Evolutionary conservation across 2,329 filamentous ascomycete genomes (phyloP).

Genomic region (Trichoderma koningiopsis): DNA sequence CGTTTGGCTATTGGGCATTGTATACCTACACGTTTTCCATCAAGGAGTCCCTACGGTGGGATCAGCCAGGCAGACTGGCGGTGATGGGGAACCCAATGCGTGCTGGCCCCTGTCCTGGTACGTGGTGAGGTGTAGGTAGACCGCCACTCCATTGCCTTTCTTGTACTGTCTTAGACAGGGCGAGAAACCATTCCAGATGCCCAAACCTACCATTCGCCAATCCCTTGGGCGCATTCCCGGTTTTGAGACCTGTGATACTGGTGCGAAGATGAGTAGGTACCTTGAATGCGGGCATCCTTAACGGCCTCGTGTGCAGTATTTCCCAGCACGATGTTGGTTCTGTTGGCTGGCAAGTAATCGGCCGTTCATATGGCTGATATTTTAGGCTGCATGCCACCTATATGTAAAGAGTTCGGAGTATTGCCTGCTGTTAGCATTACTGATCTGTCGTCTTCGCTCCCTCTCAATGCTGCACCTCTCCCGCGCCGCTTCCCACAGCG

Average conservation of each 20-base stretch:
- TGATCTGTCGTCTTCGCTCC: not conserved
- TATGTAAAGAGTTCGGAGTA: not conserved
- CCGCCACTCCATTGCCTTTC: slow-evolving; percentile 14
- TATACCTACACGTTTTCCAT: not conserved
- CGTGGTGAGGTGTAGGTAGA: not conserved
- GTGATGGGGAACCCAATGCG: slow-evolving; percentile 9
- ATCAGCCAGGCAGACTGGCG: slow-evolving; percentile 13
- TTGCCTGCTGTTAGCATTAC: not conserved
- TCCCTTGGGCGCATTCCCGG: not conserved
- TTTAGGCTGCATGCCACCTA: not conserved
- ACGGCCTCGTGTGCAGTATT: not conserved
- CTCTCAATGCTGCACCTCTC: slow-evolving; percentile 13
- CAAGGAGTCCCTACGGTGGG: not conserved
- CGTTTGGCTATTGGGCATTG: not conserved
- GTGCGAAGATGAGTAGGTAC: not conserved
- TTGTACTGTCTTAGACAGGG: not conserved
- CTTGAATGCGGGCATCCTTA: not conserved
- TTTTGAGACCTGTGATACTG: not conserved
- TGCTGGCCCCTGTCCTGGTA: not conserved
- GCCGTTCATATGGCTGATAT: not conserved
- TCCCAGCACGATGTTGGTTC: not conserved
- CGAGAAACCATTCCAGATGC: slow-evolving; percentile 9
- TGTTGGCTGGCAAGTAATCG: not conserved
- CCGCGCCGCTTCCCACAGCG: slow-evolving; percentile 2
- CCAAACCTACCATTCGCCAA: not conserved